Conservation (phyloP, 2,329 filamentous ascomycete species). For the Aspergillus aculeatinus region DNA sequence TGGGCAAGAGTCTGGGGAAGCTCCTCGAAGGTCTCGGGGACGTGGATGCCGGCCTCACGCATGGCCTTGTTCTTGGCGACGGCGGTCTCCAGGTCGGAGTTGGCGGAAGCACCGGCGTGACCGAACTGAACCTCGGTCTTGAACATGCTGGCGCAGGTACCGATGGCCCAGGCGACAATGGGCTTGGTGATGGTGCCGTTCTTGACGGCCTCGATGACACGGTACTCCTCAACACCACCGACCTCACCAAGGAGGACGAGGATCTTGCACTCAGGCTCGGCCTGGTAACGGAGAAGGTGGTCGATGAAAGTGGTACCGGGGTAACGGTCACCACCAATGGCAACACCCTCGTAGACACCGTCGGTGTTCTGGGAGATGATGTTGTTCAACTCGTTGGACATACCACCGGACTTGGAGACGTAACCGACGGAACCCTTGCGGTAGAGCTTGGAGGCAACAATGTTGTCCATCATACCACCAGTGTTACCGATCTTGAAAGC, state of each 20-base stretch:
- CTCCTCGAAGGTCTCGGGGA: constrained; percentile 96
- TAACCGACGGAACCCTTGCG: constrained; percentile 98
- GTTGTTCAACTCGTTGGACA: constrained; percentile 99
- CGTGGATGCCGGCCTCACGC: constrained; percentile 90
- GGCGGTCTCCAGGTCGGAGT: constrained; percentile 98
- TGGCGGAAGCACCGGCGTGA: constrained; percentile 97
- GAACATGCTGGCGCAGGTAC: constrained; percentile 99
- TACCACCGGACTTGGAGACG: constrained; percentile 99
- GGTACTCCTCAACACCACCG: constrained; percentile 99
- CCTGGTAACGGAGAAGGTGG: constrained; percentile 93
- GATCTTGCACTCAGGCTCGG: constrained; percentile 97
- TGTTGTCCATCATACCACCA: constrained; percentile 99
- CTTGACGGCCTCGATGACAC: constrained; percentile 98
- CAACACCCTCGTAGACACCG: constrained; percentile 98
- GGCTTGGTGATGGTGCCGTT: constrained; percentile 94
- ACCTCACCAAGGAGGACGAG: constrained; percentile 94
- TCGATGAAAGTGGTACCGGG: constrained; percentile 99
- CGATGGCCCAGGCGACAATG: constrained; percentile 98
- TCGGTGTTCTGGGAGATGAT: constrained; percentile 95
- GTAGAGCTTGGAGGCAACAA: constrained; percentile 99
- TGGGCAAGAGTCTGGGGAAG: constrained; percentile 72
- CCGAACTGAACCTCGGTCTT: constrained; percentile 99
- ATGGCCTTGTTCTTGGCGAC: constrained; percentile 96
- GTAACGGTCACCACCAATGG: constrained; percentile 98
- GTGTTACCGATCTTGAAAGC: constrained; percentile 99